Evolutionary conservation across 768 basidiomycete genomes (phyloP), one percentile per base, ranked within the genome.

Genomic region (Suillus spraguei): DNA sequence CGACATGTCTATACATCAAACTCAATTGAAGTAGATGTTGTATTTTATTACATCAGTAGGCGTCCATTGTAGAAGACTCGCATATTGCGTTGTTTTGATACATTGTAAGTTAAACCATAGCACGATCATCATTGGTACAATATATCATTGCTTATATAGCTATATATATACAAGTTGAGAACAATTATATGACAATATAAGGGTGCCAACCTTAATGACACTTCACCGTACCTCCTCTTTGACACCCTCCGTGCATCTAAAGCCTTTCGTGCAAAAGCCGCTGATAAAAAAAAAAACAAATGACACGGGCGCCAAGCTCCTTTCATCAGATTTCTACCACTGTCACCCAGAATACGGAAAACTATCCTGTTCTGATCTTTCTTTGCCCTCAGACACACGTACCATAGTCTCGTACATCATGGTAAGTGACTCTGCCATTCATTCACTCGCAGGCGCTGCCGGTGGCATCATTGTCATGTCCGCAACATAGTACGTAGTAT

Each of bases 381-480:
- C 20, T 20, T n/a, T 33, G 5, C 32, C 11, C 17, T 28, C 28
- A 28, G 28, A 49, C 49, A 16, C 49, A 17, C 49, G n/a, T n/a
- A n/a, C 2, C 24, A 24, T 39, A 58, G 10, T 22, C 24, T 28
- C 14, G 47, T 17, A 10, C 60, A n/a, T 35, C 39, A 74, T 59
- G 50, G 87, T 88, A 85, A 85, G 82, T 64, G 93, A 98, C 76
- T 94, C 93, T 55, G 77, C 87, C 16, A 90, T 97, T 35, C 95
- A 98, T 69, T 85, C 96, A 42, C 70, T 92, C 14, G 92, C 96
- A 20, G 97, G 97, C 14, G 94, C 95, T 20, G 85, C 89, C 1
- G 96, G 94, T 55, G 97, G 97, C 32, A 90, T 97, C 69, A 74
- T 86, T 7, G 94, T 96, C 28, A 97, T 99, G 95, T 84, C 86